Base-by-base conservation (phyloP, 2,329 filamentous ascomycete species). In the Orbilia ellipsospora region DNA sequence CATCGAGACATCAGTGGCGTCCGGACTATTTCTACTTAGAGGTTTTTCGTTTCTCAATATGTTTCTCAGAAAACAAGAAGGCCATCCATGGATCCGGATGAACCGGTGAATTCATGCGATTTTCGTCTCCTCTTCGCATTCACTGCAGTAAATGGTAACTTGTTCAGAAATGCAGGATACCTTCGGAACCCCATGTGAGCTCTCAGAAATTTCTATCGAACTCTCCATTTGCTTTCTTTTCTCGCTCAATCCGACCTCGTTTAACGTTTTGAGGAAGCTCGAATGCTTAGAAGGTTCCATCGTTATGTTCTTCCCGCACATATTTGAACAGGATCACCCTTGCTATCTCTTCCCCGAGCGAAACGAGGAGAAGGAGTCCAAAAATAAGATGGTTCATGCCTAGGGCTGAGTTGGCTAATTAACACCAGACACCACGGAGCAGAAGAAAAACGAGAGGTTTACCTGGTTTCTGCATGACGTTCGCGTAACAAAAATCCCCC, bases 211-310 rank as follows among this genome's bases (percentile, higher is more conserved):
- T 36, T 36, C 31, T 10, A 36, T 36, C 31, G 31, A 36, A 36
- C 31, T 36, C 31, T 36, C 31, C 16, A 13, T 48, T 18, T 18
- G 44, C 15, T 48, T 48, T 48, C 44, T 18, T 48, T 48, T 48
- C 44, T 48, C 44, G 13, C 13, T 48, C 44, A 48, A 13, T 6
- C 44, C 16, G 16, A n/a, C 13, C 6, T 48, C 44, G 4, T 15
- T 48, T 48, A 18, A 48, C 44, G 13, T 18, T 48, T 48, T 48
- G 44, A 18, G 16, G 44, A 15, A 48, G 44, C 44, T 48, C 44
- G 44, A 18, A 18, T 18, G 44, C 44, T 48, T 48, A 3, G 44
- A 48, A 48, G 44, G 44, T 48, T 48, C 44, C 44, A 48, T 48
- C 44, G 44, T 5, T 48, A 36, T 36, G 31, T 36, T 36, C 31